A percentile compares a stretch with the other conserved stretches of the same genome.
phyloP scores from a whole-genome alignment of 1,139 yeast species.

The Yamadazyma mexicana region DNA sequence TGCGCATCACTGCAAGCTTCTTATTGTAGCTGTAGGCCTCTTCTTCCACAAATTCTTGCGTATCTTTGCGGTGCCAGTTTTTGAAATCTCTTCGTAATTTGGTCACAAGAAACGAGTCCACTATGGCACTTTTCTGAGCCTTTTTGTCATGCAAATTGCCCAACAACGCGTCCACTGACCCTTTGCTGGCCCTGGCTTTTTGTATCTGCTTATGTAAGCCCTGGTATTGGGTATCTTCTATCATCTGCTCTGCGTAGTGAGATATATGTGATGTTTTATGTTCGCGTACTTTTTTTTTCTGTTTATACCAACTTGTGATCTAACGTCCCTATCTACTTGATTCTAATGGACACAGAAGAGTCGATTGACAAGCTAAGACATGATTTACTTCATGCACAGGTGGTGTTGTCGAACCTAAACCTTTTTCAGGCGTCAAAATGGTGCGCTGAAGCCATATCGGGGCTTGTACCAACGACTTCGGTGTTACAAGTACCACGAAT shows the following conservation, averaged over 20 bases:
- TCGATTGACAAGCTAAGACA: conserved; percentile 19
- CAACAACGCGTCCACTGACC: conserved; percentile 10
- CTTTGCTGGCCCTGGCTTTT: background rate
- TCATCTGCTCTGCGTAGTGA: background rate
- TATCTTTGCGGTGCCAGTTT: conserved; percentile 28
- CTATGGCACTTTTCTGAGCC: conserved; percentile 24
- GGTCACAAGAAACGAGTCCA: conserved; percentile 38
- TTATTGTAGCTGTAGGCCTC: conserved; percentile 32
- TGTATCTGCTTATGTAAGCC: background rate
- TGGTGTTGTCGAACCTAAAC: conserved; percentile 40
- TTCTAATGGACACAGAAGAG: conserved; percentile 5
- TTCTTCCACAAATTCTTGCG: conserved; percentile 21
- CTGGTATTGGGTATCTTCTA: conserved; percentile 1
- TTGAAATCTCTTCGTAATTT: conserved; percentile 32
- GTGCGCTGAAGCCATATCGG: conserved; percentile 76
- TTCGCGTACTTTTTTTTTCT: background rate
- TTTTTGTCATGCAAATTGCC: conserved; percentile 10
- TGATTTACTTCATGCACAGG: conserved; percentile 12
- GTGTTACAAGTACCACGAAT: conserved; percentile 16
- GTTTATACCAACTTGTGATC: conserved; percentile 2
- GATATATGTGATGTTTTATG: too few relatives aligned
- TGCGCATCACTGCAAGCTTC: conserved; percentile 29
- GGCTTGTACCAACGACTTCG: conserved; percentile 19
- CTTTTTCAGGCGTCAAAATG: conserved; percentile 75
- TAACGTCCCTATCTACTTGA: background rate